Conservation (phyloP, 2,329 filamentous ascomycete genomes). For the Metarhizium brunneum region DNA sequence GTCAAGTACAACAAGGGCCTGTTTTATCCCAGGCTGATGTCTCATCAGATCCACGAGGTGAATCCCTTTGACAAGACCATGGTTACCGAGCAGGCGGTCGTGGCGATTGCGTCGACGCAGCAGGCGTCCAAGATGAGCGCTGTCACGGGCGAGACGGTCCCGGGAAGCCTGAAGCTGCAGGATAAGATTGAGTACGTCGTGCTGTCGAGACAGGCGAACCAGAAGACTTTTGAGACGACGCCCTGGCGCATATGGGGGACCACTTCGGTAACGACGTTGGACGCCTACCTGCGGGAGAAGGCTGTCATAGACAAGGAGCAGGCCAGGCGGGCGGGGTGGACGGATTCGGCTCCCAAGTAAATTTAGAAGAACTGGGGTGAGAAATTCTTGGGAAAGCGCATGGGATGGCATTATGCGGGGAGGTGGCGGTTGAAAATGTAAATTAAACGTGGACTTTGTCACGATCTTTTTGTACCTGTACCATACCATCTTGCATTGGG, state of each 20-base stretch:
- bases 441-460: background rate
- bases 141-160: conserved; percentile 28
- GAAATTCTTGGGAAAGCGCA: background rate
- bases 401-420: background rate
- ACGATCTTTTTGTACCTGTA: background rate
- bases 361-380: background rate
- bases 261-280: conserved; percentile 41
- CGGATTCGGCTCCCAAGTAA: conserved; percentile 8
- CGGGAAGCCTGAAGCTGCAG: conserved; percentile 39
- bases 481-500: conserved; percentile 2
- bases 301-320: conserved; percentile 24
- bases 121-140: conserved; percentile 33
- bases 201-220: conserved; percentile 39
- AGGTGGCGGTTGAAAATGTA: background rate
- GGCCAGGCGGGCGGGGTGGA: conserved; percentile 23
- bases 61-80: conserved; percentile 30
- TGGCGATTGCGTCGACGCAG: conserved; percentile 50
- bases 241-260: conserved; percentile 61
- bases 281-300: conserved; percentile 28
- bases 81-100: conserved; percentile 44
- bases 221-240: conserved; percentile 34
- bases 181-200: conserved; percentile 57
- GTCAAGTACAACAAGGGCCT: conserved; percentile 35
- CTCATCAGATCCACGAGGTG: conserved; percentile 42
- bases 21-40: conserved; percentile 40